These are phyloP conservation scores for Dothideomycetes sp. DNA, from an alignment of 2,329 filamentous ascomycete genomes.

Conservation along the genomic window DNA sequence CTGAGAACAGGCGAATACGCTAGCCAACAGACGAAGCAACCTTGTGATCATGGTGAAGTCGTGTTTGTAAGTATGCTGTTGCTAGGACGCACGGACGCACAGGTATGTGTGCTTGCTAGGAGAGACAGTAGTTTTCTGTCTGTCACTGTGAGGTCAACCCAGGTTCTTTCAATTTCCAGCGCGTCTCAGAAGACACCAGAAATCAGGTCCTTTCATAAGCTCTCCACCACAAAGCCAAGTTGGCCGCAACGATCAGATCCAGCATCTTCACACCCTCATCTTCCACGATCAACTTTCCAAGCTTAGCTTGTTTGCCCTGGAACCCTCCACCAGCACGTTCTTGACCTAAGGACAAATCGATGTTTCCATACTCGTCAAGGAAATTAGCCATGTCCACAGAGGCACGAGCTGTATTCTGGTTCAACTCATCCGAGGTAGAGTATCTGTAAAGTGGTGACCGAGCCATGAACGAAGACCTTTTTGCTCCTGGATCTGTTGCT, in stretches of 20 bases:
- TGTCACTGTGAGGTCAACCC: too few relatives aligned
- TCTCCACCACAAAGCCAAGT: slow-evolving; percentile 89
- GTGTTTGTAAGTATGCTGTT: too few relatives aligned
- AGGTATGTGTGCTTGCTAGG: too few relatives aligned
- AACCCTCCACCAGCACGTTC: slow-evolving; percentile 82
- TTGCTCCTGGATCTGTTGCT: slow-evolving; percentile 1
- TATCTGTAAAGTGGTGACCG: slow-evolving; percentile 1
- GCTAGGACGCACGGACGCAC: too few relatives aligned
- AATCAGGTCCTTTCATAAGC: slow-evolving; percentile 54
- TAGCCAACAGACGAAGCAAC: too few relatives aligned
- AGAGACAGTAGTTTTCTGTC: too few relatives aligned
- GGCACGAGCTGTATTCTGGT: background rate
- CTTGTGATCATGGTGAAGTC: too few relatives aligned
- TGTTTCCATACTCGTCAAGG: slow-evolving; percentile 31
- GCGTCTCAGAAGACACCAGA: too few relatives aligned
- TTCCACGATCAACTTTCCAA: slow-evolving; percentile 85
- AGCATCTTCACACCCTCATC: slow-evolving; percentile 91
- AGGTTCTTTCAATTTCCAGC: too few relatives aligned
- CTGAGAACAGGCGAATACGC: too few relatives aligned
- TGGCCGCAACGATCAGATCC: slow-evolving; percentile 82
- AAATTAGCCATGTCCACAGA: slow-evolving; percentile 5
- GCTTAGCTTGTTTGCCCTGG: slow-evolving; percentile 76
- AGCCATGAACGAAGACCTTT: slow-evolving; percentile 1
- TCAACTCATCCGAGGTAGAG: slow-evolving; percentile 8
- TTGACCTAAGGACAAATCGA: slow-evolving; percentile 68